A percentile compares a stretch with the other conserved stretches of the same genome.
Conservation (phyloP, 176 grass and related monocot genomes). For the Oryza rufipogon region DNA sequence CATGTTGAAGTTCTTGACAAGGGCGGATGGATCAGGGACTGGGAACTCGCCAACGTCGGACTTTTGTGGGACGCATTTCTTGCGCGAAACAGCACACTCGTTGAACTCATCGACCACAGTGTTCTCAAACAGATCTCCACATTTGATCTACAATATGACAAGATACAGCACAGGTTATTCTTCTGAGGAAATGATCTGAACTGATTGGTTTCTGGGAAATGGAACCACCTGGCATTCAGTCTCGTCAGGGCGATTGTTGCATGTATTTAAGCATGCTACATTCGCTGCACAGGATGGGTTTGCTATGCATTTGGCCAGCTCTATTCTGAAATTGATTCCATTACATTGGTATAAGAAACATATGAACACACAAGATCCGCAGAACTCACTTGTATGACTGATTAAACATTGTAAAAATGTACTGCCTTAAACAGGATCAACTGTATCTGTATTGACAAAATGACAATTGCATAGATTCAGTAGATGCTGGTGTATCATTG, state of each 20-base stretch:
- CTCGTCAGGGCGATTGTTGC: constrained; percentile 93
- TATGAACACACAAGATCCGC: not conserved
- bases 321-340: constrained; percentile 56
- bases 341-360: not conserved
- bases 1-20: constrained; percentile 82
- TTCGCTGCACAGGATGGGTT: constrained; percentile 98
- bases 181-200: not conserved
- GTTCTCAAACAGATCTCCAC: constrained; percentile 93
- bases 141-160: constrained; percentile 72
- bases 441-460: not conserved
- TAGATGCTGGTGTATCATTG: not conserved
- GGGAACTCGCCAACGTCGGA: constrained; percentile 89
- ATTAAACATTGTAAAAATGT: not conserved
- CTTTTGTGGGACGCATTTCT: constrained; percentile 90
- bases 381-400: not conserved
- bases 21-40: constrained; percentile 61
- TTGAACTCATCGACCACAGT: constrained; percentile 91
- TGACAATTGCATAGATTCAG: not conserved
- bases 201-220: not conserved
- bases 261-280: constrained; percentile 91
- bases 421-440: not conserved
- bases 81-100: constrained; percentile 95
- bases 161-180: constrained; percentile 1
- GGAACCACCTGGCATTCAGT: constrained; percentile 93
- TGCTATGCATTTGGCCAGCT: constrained; percentile 90